Conservation (phyloP, 495 filamentous ascomycete genomes). For the Tuber borchii region DNA sequence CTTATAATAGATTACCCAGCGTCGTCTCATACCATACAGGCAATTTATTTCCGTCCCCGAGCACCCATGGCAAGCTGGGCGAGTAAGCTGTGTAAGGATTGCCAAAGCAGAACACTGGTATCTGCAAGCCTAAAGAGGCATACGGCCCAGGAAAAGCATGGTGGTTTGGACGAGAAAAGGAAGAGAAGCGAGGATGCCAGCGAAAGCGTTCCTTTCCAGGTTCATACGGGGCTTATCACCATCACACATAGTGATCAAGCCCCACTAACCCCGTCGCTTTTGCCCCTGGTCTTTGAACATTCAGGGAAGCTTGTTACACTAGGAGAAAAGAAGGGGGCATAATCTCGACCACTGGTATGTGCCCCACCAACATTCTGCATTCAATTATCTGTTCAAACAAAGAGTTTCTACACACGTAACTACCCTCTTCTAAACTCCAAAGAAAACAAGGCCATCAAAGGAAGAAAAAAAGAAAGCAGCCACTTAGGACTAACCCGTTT, state of each 20-base stretch:
- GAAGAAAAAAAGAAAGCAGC: background rate
- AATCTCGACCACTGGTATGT: background rate
- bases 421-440: background rate
- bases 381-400: background rate
- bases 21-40: background rate
- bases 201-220: background rate
- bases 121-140: background rate
- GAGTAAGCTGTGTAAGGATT: background rate
- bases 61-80: background rate
- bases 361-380: background rate
- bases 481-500: background rate
- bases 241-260: background rate
- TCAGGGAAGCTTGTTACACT: background rate
- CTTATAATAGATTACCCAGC: background rate
- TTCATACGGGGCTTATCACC: background rate
- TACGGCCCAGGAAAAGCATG: background rate
- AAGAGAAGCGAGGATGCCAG: constrained; percentile 1
- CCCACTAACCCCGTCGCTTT: background rate
- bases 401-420: background rate
- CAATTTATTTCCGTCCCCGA: background rate
- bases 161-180: background rate
- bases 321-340: background rate
- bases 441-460: background rate
- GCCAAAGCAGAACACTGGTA: background rate
- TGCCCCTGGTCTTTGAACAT: background rate